Evolutionary conservation across 805 yeast species (phyloP), one percentile per base, ranked within the genome.

Genomic region (Lachancea mirantina): DNA sequence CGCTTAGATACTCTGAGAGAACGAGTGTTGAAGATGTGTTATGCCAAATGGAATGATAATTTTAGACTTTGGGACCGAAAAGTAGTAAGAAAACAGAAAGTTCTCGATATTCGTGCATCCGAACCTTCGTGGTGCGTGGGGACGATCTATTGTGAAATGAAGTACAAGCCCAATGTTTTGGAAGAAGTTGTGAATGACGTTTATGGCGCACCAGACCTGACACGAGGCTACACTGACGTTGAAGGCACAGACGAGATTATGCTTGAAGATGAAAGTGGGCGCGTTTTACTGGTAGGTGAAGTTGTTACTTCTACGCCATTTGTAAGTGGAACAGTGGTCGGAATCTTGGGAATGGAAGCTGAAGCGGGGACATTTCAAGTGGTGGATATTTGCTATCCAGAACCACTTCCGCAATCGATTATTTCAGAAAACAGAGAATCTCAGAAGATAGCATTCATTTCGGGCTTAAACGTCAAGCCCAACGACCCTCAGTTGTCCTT

Each of bases 191-290:
- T 81, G 19, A 70, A 69, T 32, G 70, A 65, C 28, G 52, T 59
- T 8, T 62, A 56, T 38, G 65, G 70, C 42, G 69, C 58, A 20
- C 71, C 64, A 2, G 59, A 41, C 50, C 43, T 46, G 50, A 66
- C 52, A 36, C 56, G 32, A 47, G 62, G 74, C 18, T 80, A 79
- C 39, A 61, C 68, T 6, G 80, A 74, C 43, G 70, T 75, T 0
- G 68, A 61, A 19, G 60, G 61, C 5, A 55, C 72, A 10, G 84
- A 78, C 49, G 72, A 68, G 42, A 50, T 83, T 17, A 75, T 78
- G 78, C 54, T 92, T 21, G 97, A 92, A 55, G 98, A 92, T 58
- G 96, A 87, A 49, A 76, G 87, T 35, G 98, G 98, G 3, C 66
- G 98, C 31, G 78, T 94, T 5, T 55, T 75, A 19, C 59, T 92